Evolutionary conservation across 2,329 filamentous ascomycete genomes (phyloP).

Genomic region (Cladosporium sp.): DNA sequence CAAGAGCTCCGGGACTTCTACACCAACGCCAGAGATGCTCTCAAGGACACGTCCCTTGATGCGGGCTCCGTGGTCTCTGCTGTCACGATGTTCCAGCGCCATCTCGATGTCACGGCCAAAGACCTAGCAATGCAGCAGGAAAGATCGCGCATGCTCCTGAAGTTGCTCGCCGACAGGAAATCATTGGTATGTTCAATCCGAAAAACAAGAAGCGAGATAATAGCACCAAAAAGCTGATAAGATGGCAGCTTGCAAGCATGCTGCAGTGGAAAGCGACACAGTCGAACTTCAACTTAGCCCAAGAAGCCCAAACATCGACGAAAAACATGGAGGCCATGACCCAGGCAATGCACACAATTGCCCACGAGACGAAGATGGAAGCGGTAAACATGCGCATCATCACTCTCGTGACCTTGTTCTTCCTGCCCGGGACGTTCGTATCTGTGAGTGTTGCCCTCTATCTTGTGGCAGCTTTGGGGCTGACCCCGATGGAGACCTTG

Average conservation of each 20-base stretch:
- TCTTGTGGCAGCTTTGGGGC: neutral
- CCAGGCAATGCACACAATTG: constrained; percentile 29
- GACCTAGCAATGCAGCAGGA: constrained; percentile 12
- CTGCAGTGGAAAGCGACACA: constrained; percentile 33
- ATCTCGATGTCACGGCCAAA: neutral
- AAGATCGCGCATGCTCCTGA: constrained; percentile 1
- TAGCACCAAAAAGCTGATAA: neutral
- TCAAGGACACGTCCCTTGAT: neutral
- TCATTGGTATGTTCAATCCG: constrained; percentile 5
- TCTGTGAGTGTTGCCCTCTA: constrained; percentile 30
- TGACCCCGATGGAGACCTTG: constrained; percentile 30
- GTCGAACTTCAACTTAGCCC: constrained; percentile 21
- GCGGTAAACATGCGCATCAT: constrained; percentile 42
- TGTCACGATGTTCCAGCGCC: neutral
- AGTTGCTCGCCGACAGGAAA: constrained; percentile 10
- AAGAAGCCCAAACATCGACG: constrained; percentile 21
- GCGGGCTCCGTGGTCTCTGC: neutral
- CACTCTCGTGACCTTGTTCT: constrained; percentile 41
- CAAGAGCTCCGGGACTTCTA: neutral
- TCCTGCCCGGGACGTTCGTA: constrained; percentile 41
- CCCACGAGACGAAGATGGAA: constrained; percentile 36
- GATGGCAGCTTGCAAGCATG: constrained; percentile 29
- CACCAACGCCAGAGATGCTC: neutral
- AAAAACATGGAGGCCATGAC: constrained; percentile 32
- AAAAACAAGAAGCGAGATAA: no score